Conservation (phyloP, 371 early-diverging fungal genomes). For the Mucor mucedo region DNA sequence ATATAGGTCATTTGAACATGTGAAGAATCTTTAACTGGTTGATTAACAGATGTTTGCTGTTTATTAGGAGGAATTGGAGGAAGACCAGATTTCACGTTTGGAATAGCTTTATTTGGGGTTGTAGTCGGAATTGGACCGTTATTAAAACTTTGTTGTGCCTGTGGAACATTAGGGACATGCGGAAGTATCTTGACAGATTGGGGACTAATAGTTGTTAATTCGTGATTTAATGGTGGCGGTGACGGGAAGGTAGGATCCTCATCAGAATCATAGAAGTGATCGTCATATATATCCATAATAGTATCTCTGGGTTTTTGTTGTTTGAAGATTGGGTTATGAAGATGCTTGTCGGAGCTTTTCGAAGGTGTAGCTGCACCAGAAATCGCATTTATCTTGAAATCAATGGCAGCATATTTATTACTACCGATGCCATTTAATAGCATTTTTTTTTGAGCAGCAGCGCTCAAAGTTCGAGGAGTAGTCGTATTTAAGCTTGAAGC, state of each 20-base stretch:
- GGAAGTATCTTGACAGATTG: slow-evolving; percentile 39
- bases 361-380: slow-evolving; percentile 28
- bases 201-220: slow-evolving; percentile 20
- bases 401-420: slow-evolving; percentile 3
- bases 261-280: slow-evolving; percentile 27
- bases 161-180: slow-evolving; percentile 28
- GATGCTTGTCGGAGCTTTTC: slow-evolving; percentile 36
- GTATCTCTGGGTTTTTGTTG: slow-evolving; percentile 33
- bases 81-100: slow-evolving; percentile 21
- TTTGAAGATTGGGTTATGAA: neutral
- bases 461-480: slow-evolving; percentile 18
- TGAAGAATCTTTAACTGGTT: slow-evolving; percentile 24
- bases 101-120: slow-evolving; percentile 18
- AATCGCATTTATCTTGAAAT: slow-evolving; percentile 8
- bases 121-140: slow-evolving; percentile 3
- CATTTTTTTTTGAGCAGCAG: slow-evolving; percentile 24
- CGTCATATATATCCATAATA: slow-evolving; percentile 50
- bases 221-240: neutral
- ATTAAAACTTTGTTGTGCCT: slow-evolving; percentile 5
- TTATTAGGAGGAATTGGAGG: slow-evolving; percentile 25
- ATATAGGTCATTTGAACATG: slow-evolving; percentile 49
- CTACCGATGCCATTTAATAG: neutral
- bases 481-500: neutral
- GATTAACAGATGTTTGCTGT: slow-evolving; percentile 19
- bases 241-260: neutral